Conservation (phyloP, 208 protist genomes). For the Hexamita inflata region DNA sequence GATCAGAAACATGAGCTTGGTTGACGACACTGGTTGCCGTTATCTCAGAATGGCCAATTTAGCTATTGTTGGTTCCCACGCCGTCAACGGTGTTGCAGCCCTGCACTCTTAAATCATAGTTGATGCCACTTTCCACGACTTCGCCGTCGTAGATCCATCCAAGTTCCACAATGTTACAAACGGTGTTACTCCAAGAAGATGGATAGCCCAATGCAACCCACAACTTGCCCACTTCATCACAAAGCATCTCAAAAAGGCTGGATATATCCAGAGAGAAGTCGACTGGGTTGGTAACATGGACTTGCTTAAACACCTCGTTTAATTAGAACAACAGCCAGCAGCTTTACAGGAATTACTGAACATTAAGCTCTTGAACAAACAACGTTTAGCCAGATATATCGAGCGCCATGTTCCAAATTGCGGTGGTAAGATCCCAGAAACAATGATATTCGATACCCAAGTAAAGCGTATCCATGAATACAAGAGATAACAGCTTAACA, state of each 20-base stretch:
- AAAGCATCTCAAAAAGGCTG: constrained; percentile 37
- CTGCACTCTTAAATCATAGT: constrained; percentile 63
- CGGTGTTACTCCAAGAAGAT: constrained; percentile 63
- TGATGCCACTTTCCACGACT: constrained; percentile 50
- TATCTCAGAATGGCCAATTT: constrained; percentile 49
- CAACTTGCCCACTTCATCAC: constrained; percentile 49
- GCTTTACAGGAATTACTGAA: neutral
- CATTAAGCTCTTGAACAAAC: constrained; percentile 50
- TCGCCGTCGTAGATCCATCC: constrained; percentile 54
- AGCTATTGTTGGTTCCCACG: constrained; percentile 56
- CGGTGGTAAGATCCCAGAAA: constrained; percentile 45
- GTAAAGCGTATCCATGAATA: constrained; percentile 75
- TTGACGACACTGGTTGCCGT: constrained; percentile 53
- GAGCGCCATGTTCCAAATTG: constrained; percentile 33
- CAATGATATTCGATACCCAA: constrained; percentile 56
- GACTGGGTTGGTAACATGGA: constrained; percentile 51
- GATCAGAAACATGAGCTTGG: constrained; percentile 45
- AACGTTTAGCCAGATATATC: constrained; percentile 49
- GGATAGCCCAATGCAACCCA: constrained; percentile 59
- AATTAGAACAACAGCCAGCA: constrained; percentile 41
- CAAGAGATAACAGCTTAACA: constrained; percentile 67
- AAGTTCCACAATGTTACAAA: constrained; percentile 69
- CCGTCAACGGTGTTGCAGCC: constrained; percentile 63
- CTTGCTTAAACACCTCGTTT: constrained; percentile 45
- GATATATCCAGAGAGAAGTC: constrained; percentile 20